Conservation (phyloP, 2,329 filamentous ascomycete species). For the Rugonectria rugulosa region DNA sequence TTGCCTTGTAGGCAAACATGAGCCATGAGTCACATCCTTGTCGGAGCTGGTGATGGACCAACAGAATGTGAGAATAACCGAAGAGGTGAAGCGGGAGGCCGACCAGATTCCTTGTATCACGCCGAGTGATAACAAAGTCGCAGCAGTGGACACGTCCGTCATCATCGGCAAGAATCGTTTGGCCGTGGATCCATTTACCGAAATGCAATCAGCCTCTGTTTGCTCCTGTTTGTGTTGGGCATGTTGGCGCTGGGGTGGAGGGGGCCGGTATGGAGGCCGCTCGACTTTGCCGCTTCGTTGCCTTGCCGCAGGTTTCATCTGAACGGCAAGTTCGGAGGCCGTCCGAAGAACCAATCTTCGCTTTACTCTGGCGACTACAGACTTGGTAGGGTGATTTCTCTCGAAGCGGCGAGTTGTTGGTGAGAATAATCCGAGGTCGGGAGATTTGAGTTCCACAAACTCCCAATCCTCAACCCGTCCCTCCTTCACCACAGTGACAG, state of each 20-base stretch:
- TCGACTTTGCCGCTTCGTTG: background rate
- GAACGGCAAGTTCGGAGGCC: constrained; percentile 10
- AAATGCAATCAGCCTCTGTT: background rate
- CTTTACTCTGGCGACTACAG: too few relatives aligned
- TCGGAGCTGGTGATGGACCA: background rate
- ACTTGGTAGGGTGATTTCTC: too few relatives aligned
- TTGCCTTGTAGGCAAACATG: constrained; percentile 14
- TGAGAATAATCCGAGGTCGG: background rate
- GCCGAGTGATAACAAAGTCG: too few relatives aligned
- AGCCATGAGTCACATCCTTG: constrained; percentile 16
- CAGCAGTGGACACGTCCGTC: too few relatives aligned
- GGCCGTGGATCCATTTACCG: too few relatives aligned
- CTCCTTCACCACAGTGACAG: constrained; percentile 34
- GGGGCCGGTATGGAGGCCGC: background rate
- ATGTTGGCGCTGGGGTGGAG: background rate
- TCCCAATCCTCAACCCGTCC: background rate
- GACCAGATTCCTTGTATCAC: background rate
- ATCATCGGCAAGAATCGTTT: background rate
- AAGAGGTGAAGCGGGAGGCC: constrained; percentile 14
- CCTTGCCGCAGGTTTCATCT: constrained; percentile 1
- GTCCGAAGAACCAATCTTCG: constrained; percentile 2
- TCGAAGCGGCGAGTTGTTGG: background rate
- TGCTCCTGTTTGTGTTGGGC: background rate
- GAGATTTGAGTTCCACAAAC: constrained; percentile 4
- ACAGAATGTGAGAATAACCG: background rate